Conservation (phyloP, 208 protist species). For the Wallacemonas collosoma region DNA sequence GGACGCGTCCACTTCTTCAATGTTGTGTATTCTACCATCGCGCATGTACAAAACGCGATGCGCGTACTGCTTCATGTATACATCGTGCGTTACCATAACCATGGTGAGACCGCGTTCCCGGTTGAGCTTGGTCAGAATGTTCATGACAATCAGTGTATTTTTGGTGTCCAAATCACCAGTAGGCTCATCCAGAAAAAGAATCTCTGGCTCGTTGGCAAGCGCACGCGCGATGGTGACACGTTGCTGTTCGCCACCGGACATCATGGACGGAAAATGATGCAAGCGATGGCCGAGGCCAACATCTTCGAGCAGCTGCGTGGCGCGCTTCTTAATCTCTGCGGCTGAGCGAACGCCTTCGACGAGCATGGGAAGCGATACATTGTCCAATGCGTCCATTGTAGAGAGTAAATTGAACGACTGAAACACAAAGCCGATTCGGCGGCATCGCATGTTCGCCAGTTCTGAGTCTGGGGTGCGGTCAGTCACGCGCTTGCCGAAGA, state of each 20-base stretch:
- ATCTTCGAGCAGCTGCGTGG: slow-evolving; percentile 67
- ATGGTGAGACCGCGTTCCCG: slow-evolving; percentile 88
- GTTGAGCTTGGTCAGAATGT: slow-evolving; percentile 93
- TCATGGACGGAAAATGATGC: slow-evolving; percentile 91
- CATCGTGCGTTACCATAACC: slow-evolving; percentile 98
- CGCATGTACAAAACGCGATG: slow-evolving; percentile 94
- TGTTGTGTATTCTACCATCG: slow-evolving; percentile 91
- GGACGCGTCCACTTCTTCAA: slow-evolving; percentile 46
- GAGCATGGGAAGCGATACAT: slow-evolving; percentile 96
- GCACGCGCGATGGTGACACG: slow-evolving; percentile 95
- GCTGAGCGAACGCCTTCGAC: slow-evolving; percentile 75
- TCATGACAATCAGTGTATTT: slow-evolving; percentile 95
- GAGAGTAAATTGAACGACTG: slow-evolving; percentile 97
- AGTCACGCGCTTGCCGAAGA: slow-evolving; percentile 83
- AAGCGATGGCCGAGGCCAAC: slow-evolving; percentile 91
- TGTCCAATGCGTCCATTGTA: slow-evolving; percentile 93
- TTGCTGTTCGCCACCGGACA: slow-evolving; percentile 97
- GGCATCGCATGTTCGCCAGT: slow-evolving; percentile 69
- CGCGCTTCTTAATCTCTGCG: slow-evolving; percentile 67
- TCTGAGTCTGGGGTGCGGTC: slow-evolving; percentile 74
- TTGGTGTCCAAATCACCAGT: slow-evolving; percentile 96
- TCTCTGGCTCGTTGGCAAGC: slow-evolving; percentile 93
- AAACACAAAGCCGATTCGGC: slow-evolving; percentile 95
- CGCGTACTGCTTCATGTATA: slow-evolving; percentile 95
- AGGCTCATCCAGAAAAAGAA: slow-evolving; percentile 96